Evolutionary conservation across 176 grass and related monocot species (phyloP).

Genomic region (Triticum dicoccoides): DNA sequence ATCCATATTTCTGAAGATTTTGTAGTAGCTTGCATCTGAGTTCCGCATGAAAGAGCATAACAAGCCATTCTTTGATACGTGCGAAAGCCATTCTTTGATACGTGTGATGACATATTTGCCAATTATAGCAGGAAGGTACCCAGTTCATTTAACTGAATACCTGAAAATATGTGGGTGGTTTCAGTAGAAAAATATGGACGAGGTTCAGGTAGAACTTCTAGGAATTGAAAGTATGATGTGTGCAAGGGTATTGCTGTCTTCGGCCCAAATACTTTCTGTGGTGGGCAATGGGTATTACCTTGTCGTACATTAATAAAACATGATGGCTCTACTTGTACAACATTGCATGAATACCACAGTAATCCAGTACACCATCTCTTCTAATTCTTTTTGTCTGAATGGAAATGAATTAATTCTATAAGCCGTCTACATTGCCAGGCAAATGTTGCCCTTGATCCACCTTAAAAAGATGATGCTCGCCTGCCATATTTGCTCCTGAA

Average conservation of each 20-base stretch:
- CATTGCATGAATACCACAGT: background rate
- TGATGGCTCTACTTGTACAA: background rate
- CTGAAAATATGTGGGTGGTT: too few relatives aligned
- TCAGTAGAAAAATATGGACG: too few relatives aligned
- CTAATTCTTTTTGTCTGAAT: background rate
- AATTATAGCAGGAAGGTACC: too few relatives aligned
- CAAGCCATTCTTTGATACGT: too few relatives aligned
- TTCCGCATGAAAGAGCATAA: too few relatives aligned
- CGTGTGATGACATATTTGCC: too few relatives aligned
- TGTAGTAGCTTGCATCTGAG: too few relatives aligned
- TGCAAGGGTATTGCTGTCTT: conserved; percentile 99
- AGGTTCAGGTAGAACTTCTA: conserved; percentile 59
- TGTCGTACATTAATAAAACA: conserved; percentile 8
- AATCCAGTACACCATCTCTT: background rate
- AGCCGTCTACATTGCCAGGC: conserved; percentile 39
- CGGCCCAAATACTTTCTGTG: conserved; percentile 74
- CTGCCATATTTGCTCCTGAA: conserved; percentile 96
- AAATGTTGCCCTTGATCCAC: conserved; percentile 80
- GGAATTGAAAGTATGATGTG: conserved; percentile 69
- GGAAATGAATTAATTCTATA: background rate
- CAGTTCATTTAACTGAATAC: too few relatives aligned
- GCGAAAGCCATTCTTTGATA: too few relatives aligned
- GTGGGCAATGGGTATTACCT: conserved; percentile 65
- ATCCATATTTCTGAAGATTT: too few relatives aligned
- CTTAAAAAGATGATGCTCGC: conserved; percentile 77